A percentile compares a stretch with the other conserved stretches of the same genome.
phyloP scores from a whole-genome alignment of 169 alveolate species.

The Plasmodium malariae region DNA sequence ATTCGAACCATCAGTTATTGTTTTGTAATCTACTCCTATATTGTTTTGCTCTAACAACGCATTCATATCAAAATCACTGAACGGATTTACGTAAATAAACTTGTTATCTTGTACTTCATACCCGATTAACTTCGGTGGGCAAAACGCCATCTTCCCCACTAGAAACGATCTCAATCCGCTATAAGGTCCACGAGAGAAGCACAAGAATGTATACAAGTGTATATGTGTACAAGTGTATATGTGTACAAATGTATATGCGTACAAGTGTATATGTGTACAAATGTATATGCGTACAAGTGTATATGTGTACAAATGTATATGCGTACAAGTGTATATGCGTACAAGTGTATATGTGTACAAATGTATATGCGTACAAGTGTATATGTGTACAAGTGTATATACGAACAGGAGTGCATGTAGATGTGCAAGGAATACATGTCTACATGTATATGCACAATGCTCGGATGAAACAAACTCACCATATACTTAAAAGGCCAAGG shows the following conservation, averaged over 20 bases:
- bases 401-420: background rate
- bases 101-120: conserved; percentile 76
- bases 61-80: conserved; percentile 10
- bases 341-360: too few relatives aligned
- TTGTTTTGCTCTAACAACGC: background rate
- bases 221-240: background rate
- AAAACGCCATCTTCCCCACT: conserved; percentile 82
- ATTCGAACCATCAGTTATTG: conserved; percentile 17
- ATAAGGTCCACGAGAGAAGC: background rate
- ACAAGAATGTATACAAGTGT: too few relatives aligned
- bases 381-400: background rate
- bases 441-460: background rate
- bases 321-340: too few relatives aligned
- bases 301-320: too few relatives aligned
- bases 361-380: too few relatives aligned
- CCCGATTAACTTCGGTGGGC: conserved; percentile 82
- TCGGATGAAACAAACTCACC: background rate
- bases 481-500: background rate
- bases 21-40: conserved; percentile 20
- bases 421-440: background rate
- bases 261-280: too few relatives aligned
- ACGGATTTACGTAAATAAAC: conserved; percentile 48
- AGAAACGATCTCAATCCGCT: conserved; percentile 79
- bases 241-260: too few relatives aligned
- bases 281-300: too few relatives aligned